These are phyloP conservation scores for Alternaria solani DNA, from an alignment of 2,329 filamentous ascomycete species.

Conservation along the genomic window DNA sequence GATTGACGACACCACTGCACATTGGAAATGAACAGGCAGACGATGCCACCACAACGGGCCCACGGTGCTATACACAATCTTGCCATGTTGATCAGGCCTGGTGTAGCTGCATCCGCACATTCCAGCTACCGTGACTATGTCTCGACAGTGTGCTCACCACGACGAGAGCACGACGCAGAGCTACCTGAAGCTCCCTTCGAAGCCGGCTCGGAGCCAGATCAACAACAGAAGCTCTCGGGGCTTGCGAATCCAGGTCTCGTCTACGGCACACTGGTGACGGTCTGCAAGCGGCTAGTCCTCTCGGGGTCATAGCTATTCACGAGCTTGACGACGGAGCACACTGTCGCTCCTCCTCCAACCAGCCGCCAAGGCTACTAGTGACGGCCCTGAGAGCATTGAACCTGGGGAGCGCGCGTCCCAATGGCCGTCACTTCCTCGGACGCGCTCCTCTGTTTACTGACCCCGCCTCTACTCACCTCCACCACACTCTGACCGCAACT, in stretches of 20 bases:
- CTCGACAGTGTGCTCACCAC: not conserved
- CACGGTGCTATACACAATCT: not conserved
- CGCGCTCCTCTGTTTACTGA: conserved; percentile 1
- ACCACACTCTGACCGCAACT: conserved; percentile 3
- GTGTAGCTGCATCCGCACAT: not conserved
- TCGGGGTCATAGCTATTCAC: not conserved
- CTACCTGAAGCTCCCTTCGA: not conserved
- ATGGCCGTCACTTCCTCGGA: conserved; percentile 4
- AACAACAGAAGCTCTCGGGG: not conserved
- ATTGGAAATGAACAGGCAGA: not conserved
- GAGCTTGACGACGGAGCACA: not conserved
- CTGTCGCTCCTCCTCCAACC: conserved; percentile 1
- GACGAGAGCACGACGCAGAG: not conserved
- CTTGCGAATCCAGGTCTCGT: not conserved
- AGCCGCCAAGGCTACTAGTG: conserved; percentile 17
- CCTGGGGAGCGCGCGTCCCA: conserved; percentile 12
- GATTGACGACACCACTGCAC: not conserved
- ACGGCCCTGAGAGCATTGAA: not conserved
- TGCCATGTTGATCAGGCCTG: not conserved
- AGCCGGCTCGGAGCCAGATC: not conserved
- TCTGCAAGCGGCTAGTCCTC: not conserved
- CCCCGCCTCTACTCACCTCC: not conserved
- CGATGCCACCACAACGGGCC: not conserved
- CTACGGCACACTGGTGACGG: not conserved
- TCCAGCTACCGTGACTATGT: not conserved